phyloP scores from a whole-genome alignment of 345 rosid species.

The Brassica cretica region DNA sequence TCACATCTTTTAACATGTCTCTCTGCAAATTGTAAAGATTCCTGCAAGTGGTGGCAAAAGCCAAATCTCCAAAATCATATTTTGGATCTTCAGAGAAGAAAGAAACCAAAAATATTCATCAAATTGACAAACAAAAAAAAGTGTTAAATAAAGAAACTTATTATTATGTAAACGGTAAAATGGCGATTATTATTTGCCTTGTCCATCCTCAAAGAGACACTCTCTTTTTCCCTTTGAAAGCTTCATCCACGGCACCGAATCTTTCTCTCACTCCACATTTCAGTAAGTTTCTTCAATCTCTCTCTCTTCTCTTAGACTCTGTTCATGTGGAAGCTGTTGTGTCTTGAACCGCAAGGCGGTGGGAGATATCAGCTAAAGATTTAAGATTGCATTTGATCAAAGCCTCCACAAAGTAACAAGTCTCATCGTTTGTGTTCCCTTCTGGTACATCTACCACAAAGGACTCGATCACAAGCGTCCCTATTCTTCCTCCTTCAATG shows the following conservation, averaged over 20 bases:
- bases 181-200: slow-evolving; percentile 14
- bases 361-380: slow-evolving; percentile 84
- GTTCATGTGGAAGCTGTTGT: slow-evolving; percentile 56
- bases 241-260: slow-evolving; percentile 36
- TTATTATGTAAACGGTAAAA: slow-evolving; percentile 15
- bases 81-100: slow-evolving; percentile 13
- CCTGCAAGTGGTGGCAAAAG: neutral
- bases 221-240: slow-evolving; percentile 15
- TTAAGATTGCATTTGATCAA: slow-evolving; percentile 88
- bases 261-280: neutral
- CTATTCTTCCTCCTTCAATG: slow-evolving; percentile 79
- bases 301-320: slow-evolving; percentile 36
- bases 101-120: slow-evolving; percentile 19
- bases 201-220: slow-evolving; percentile 38
- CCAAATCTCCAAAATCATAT: slow-evolving; percentile 34
- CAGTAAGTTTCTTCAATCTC: neutral
- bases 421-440: slow-evolving; percentile 94
- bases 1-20: neutral
- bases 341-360: slow-evolving; percentile 79
- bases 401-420: slow-evolving; percentile 94
- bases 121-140: neutral
- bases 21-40: neutral
- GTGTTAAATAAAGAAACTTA: neutral
- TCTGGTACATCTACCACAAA: slow-evolving; percentile 92
- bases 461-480: slow-evolving; percentile 85